Base-by-base conservation (phyloP, 2,329 filamentous ascomycete species). In the Pestalotiopsis sp. region DNA sequence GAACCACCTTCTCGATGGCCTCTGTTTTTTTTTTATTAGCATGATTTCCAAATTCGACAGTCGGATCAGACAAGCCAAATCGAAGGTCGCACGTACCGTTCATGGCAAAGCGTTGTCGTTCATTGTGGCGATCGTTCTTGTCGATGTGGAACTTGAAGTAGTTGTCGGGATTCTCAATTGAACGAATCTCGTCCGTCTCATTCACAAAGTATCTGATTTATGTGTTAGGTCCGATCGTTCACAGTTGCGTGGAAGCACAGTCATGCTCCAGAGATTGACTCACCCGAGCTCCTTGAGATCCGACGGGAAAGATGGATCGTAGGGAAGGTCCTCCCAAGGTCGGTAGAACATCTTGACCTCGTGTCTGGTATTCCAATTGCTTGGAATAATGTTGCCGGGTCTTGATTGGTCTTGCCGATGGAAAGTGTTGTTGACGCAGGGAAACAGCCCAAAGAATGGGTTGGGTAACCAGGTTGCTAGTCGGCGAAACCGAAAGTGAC, bases 81-180 rank as follows among this genome's bases (percentile, higher is more conserved):
- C 31, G 17, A 14, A 11, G 14, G n/a, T 52, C 13, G 12, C n/a
- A 78, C 83, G 72, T 78, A 93, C 93, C 81, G 74, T 97, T 91
- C 80, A 97, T 90, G 52, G 90, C 85, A 72, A 92, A 92, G 20
- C 91, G 87, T 74, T 94, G 93, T 23, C 91, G 84, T 56, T 91
- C 87, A 78, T 97, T 97, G 80, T 91, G 86, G 49, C 94, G 90
- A n/a, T 88, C 83, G 78, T 94, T 94, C 73, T 89, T 90, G 77
- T 88, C 91, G 66, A 92, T 80, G 77, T 90, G 91, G 84, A 87
- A 97, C 73, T 93, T 87, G 83, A 93, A 97, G 76, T 90, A 91
- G 72, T 87, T 83, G 36, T 91, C 85, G 0, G 92, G 90, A 45
- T 93, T 83, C 25, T 87, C 83, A 67, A 93, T 91, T 70, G 85